Base-by-base conservation (phyloP, 2,329 filamentous ascomycete species). In the Fusarium sterilihyphosum region DNA sequence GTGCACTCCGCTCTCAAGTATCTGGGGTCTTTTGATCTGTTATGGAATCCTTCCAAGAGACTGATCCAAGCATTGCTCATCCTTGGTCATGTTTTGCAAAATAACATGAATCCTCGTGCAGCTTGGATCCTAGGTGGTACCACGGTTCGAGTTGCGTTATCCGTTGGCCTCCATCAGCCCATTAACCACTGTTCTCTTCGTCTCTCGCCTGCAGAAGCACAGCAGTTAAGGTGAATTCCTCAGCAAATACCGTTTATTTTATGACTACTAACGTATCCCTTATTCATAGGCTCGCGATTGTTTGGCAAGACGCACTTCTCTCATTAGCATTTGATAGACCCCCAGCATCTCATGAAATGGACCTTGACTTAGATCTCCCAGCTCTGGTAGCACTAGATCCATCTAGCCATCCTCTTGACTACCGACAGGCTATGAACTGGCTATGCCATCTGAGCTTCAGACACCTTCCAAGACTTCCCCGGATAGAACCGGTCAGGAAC, bases 281-380 rank as follows among this genome's bases (percentile, higher is more conserved):
- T 8, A 12, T 4, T 5, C 8, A 17, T 11, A 76, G 74, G 5
- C 61, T 70, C 11, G 71, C 71, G 2, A 74, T 76, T 18, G 61
- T 76, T 9, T 74, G 71, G 74, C 74, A 76, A 40, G 74, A 76
- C 9, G 38, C 71, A 2, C 68, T 76, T 10, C 71, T 76, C 1
- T 76, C 73, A 1, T 35, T 76, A 3, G 74, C 74, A 3, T 76
- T 76, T 40, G 73, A 70, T 47, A 61, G 67, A 26, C 65, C 71
- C 2, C 65, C 67, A 4, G 54, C 71, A 5, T 74, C 74, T 1
- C 61, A 70, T 13, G 65, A 73, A 18, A 74, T 76, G 61, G 47
- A 70, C 20, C 38, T 63, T 4, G 61, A 61, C 20, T 38, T 54
- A 9, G 74, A 76, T 18, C 46, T 73, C 3, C 62, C 57, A 12